These are phyloP conservation scores for Coriolopsis trogii DNA, from an alignment of 1,284 basidiomycete species.

Conservation along the genomic window DNA sequence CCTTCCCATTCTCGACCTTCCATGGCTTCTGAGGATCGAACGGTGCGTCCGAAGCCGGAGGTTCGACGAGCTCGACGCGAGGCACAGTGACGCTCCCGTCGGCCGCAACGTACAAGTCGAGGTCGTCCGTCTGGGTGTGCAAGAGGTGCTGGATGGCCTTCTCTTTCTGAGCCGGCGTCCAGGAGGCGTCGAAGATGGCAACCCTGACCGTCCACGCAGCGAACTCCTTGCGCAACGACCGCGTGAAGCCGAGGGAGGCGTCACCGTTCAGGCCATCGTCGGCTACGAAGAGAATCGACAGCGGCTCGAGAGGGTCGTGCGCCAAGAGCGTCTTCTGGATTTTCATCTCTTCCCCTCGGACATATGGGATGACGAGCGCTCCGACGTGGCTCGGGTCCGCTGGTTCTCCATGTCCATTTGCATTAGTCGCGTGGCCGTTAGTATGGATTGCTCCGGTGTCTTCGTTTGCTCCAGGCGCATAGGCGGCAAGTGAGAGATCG, in stretches of 20 bases:
- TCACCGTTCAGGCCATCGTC: slow-evolving; percentile 18
- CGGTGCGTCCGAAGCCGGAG: background rate
- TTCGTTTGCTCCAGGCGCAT: too few relatives aligned
- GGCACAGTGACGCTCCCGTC: slow-evolving; percentile 12
- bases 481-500: background rate
- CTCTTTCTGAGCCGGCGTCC: background rate
- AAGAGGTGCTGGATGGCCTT: background rate
- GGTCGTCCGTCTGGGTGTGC: background rate
- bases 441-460: background rate
- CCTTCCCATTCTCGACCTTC: slow-evolving; percentile 4
- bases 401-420: background rate
- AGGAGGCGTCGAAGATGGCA: slow-evolving; percentile 15
- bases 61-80: slow-evolving; percentile 7
- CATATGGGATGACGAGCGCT: slow-evolving; percentile 16
- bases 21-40: slow-evolving; percentile 14
- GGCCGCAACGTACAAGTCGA: slow-evolving; percentile 11
- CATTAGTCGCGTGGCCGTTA: background rate
- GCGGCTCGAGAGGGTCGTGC: slow-evolving; percentile 12
- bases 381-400: background rate
- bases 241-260: slow-evolving; percentile 20
- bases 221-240: slow-evolving; percentile 23
- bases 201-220: slow-evolving; percentile 19
- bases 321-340: slow-evolving; percentile 11
- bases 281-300: slow-evolving; percentile 20
- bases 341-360: slow-evolving; percentile 17